phyloP scores from a whole-genome alignment of 345 rosid genomes.

The Moricandia moricandioides region DNA sequence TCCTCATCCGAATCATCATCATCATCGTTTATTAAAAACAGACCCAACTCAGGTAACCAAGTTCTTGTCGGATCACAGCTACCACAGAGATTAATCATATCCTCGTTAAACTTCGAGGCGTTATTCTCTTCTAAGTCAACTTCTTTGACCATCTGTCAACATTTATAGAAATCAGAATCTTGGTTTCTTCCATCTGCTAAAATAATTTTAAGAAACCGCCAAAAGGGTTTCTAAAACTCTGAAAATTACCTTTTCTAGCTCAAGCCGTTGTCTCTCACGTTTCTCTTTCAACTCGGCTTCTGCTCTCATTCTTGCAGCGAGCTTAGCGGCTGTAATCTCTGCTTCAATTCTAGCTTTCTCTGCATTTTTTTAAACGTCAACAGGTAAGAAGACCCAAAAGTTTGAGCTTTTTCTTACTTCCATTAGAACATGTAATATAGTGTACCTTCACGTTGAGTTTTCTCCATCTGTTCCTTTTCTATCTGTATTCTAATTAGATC shows the following conservation, averaged over 20 bases:
- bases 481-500: constrained; percentile 54
- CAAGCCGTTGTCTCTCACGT: constrained; percentile 59
- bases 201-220: not conserved
- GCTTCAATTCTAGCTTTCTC: constrained; percentile 77
- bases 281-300: constrained; percentile 55
- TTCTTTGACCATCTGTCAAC: constrained; percentile 58
- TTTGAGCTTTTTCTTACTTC: not conserved
- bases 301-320: constrained; percentile 48
- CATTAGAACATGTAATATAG: not conserved
- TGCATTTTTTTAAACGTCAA: constrained; percentile 30
- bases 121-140: constrained; percentile 46
- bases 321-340: constrained; percentile 62
- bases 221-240: not conserved
- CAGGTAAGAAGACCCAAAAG: not conserved
- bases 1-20: constrained; percentile 26
- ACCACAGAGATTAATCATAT: constrained; percentile 56
- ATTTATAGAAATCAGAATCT: not conserved
- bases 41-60: constrained; percentile 47
- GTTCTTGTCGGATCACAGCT: constrained; percentile 5
- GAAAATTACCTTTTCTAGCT: constrained; percentile 52
- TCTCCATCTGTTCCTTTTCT: constrained; percentile 69
- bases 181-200: not conserved
- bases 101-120: constrained; percentile 44
- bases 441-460: constrained; percentile 72
- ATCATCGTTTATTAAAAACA: constrained; percentile 60